These are phyloP conservation scores for Stylonectria norvegica DNA, from an alignment of 2,329 filamentous ascomycete genomes.

Conservation along the genomic window DNA sequence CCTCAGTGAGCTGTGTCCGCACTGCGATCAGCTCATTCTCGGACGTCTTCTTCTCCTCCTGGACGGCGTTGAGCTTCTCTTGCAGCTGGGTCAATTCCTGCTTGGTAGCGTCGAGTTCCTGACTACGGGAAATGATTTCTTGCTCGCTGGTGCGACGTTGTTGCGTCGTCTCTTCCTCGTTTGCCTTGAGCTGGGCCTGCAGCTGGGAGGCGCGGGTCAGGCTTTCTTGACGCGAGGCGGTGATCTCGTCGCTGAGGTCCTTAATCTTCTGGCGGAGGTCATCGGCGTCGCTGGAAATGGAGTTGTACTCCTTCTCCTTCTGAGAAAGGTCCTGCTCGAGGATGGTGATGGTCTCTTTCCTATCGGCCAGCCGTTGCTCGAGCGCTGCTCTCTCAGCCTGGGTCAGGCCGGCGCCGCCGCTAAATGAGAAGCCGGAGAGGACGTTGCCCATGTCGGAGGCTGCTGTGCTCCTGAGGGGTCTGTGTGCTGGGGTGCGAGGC, in stretches of 20 bases:
- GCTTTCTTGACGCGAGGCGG: constrained; percentile 30
- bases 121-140: constrained; percentile 13
- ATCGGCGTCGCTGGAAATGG: constrained; percentile 35
- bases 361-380: constrained; percentile 39
- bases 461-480: no score
- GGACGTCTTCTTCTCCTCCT: constrained; percentile 29
- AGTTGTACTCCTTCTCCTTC: constrained; percentile 37
- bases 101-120: constrained; percentile 26
- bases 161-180: constrained; percentile 20
- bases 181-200: constrained; percentile 33
- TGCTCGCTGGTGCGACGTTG: constrained; percentile 28
- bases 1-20: constrained; percentile 33
- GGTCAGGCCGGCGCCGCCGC: constrained; percentile 33
- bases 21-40: constrained; percentile 32
- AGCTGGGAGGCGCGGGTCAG: constrained; percentile 34
- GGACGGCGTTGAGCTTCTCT: constrained; percentile 25
- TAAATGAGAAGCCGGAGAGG: constrained; percentile 36
- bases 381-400: constrained; percentile 27
- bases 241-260: constrained; percentile 31
- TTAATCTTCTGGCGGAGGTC: constrained; percentile 38
- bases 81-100: constrained; percentile 20
- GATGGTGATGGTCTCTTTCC: constrained; percentile 34
- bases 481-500: no score
- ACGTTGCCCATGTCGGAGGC: constrained; percentile 42
- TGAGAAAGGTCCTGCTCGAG: constrained; percentile 33